Base-by-base conservation (phyloP, 1,284 basidiomycete species). In the Apiotrichum porosum region DNA sequence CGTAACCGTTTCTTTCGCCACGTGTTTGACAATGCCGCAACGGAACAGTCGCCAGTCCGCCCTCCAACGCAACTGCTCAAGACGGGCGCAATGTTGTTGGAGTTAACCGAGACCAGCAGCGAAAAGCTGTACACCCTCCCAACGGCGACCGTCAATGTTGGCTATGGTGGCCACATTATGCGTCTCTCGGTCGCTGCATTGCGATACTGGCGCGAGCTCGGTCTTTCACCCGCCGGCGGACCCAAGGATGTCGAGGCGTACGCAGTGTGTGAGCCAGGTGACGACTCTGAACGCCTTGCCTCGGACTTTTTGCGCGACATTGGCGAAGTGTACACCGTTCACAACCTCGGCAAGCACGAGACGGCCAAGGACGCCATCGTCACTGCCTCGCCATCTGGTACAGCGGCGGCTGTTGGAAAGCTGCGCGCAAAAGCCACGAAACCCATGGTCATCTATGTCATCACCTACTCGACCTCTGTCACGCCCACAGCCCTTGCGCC, bases 201-300 rank as follows among this genome's bases (percentile, higher is more conserved):
- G 21, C 54, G 60, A 19, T 71, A 67, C 43, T 71, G 68, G 66
- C 48, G 55, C 15, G 65, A 71, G 46, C 55, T 69, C 3, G 68
- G 66, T 2, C 47, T 71, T 1, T 47, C 60, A 37, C 69, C 69
- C 31, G 57, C 59, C 1, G 65, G 68, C 15, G 69, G 69, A 4
- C 44, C 50, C n/a, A 69, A 71, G 54, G 44, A 65, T 33, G 38
- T 69, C 14, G 38, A 44, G 5, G 59, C 58, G 14, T 51, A 59
- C 21, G 48, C 61, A 0, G 32, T 69, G 1, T 62, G 60, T 38
- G 52, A 56, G n/a, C 44, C 43, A 0, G 52, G 47, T 1, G 41
- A 38, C 2, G 60, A 37, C 10, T 18, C 26, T 18, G 36, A 37
- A 18, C 39, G 38, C 4, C 40, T 48, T 1, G 60, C 59, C 0